Conservation (phyloP, 129 eudicot species). For the Calendula officinalis region DNA sequence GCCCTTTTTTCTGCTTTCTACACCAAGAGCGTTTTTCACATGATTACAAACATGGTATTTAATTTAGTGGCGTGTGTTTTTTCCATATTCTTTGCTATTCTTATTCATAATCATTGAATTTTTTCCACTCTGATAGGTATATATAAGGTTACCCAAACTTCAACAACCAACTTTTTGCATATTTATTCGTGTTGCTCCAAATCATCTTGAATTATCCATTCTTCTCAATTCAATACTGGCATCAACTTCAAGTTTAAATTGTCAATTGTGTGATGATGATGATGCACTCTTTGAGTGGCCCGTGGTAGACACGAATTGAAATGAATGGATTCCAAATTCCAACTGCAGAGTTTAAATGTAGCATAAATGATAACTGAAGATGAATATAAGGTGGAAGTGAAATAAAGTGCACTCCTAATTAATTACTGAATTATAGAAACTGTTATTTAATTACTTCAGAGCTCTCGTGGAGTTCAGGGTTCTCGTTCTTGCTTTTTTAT, state of each 20-base stretch:
- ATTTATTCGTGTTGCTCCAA: slow-evolving; percentile 7
- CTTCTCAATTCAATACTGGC: slow-evolving; percentile 14
- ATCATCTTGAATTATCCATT: slow-evolving; percentile 14
- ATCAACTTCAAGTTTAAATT: slow-evolving; percentile 23
- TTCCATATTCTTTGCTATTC: not conserved
- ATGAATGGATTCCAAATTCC: slow-evolving; percentile 15
- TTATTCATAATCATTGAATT: slow-evolving; percentile 1
- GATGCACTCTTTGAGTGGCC: slow-evolving; percentile 13
- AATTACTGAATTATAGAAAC: not conserved
- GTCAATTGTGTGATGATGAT: slow-evolving; percentile 12
- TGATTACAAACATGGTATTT: too few relatives aligned
- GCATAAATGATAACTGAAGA: slow-evolving; percentile 8
- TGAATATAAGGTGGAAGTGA: slow-evolving; percentile 22
- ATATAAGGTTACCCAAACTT: slow-evolving; percentile 22
- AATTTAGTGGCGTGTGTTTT: not conserved
- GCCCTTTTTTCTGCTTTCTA: too few relatives aligned
- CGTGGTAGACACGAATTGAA: slow-evolving; percentile 23
- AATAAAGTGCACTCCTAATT: slow-evolving; percentile 24
- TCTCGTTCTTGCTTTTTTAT: slow-evolving; percentile 7
- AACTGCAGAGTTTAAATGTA: slow-evolving; percentile 24
- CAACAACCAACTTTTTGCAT: slow-evolving; percentile 18
- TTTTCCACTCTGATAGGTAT: slow-evolving; percentile 22
- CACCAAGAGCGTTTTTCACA: too few relatives aligned
- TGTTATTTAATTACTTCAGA: slow-evolving; percentile 16
- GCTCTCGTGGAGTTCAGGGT: slow-evolving; percentile 18